Base-by-base conservation (phyloP, 495 filamentous ascomycete genomes). In the Penicillium waksmanii region DNA sequence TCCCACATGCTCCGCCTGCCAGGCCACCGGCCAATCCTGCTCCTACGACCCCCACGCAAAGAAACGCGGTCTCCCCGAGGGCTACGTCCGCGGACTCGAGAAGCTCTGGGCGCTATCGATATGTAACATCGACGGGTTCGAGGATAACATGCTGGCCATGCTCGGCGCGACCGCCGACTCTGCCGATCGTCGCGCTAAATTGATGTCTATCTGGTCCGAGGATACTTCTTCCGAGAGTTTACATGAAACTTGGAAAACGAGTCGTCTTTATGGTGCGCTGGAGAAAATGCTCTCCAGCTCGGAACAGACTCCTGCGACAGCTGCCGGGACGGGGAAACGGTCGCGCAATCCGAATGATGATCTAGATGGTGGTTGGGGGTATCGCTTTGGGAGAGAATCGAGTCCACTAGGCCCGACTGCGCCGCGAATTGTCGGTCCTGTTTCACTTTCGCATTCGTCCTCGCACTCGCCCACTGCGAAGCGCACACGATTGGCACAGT, bases 11-110 rank as follows among this genome's bases (percentile, higher is more conserved):
- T 83, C 80, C 35, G 86, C 86, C 35, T 92, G 89, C 67, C 76
- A 78, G 34, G 78, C 83, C 10, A 82, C 86, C 33, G 80, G 78
- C 36, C 80, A 87, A 40, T 65, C 76, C 12, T 92, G 89, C 66
- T 85, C 86, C 5, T 92, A 91, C 71, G 81, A 87, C 54, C 80
- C 85, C 21, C 84, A 82, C 59, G 84, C 88, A 25, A 90, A 89
- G 72, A 92, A 91, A 68, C 82, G 89, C 47, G 89, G 78, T 23
- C 56, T 81, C 9, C 78, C 78, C 3, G 78, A 81, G 55, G 78
- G 78, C n/a, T 81, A 81, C 60, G 75, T 77, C 33, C 75, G 73
- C 18, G 73, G 74, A 15, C 50, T 80, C 52, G 78, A 79, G 60
- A 80, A 79, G 62, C 66, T 79, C 21, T 80, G 74, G 77, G 74